Evolutionary conservation across 192 early-diverging fungal species (phyloP).

Genomic region (Linnemannia zychae): DNA sequence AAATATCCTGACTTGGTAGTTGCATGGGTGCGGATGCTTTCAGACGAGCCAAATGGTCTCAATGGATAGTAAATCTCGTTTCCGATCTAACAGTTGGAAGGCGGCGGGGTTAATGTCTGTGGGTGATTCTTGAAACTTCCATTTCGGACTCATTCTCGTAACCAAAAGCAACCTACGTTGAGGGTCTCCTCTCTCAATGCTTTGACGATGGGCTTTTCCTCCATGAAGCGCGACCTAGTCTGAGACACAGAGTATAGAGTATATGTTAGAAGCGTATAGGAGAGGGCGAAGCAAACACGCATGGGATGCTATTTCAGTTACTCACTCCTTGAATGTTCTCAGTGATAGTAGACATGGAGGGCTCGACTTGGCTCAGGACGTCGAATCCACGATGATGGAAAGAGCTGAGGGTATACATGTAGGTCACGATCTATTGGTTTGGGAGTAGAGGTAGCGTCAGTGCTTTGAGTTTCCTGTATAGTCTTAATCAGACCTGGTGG

Average conservation of each 20-base stretch:
- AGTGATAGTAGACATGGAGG: constrained; percentile 83
- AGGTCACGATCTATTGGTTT: constrained; percentile 69
- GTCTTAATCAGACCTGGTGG: neutral
- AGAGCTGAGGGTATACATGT: constrained; percentile 87
- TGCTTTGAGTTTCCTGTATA: neutral
- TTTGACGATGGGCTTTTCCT: constrained; percentile 50
- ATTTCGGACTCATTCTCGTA: neutral
- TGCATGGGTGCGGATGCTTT: constrained; percentile 31
- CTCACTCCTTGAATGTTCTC: constrained; percentile 52
- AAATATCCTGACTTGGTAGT: constrained; percentile 83
- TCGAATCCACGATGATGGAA: constrained; percentile 89
- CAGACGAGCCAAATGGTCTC: constrained; percentile 40
- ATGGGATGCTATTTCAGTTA: neutral
- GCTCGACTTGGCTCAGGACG: constrained; percentile 83
- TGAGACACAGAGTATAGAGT: constrained; percentile 6
- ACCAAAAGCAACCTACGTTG: constrained; percentile 18
- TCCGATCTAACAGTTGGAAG: constrained; percentile 16
- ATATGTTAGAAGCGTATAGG: too few species aligned
- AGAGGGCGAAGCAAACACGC: neutral
- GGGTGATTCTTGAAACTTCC: constrained; percentile 10
- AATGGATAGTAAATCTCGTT: constrained; percentile 58
- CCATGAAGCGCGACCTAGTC: constrained; percentile 41
- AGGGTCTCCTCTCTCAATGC: constrained; percentile 41
- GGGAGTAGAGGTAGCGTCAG: neutral
- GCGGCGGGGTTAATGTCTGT: neutral